phyloP scores from a whole-genome alignment of 2,329 filamentous ascomycete species.

The Geosmithia flava region DNA sequence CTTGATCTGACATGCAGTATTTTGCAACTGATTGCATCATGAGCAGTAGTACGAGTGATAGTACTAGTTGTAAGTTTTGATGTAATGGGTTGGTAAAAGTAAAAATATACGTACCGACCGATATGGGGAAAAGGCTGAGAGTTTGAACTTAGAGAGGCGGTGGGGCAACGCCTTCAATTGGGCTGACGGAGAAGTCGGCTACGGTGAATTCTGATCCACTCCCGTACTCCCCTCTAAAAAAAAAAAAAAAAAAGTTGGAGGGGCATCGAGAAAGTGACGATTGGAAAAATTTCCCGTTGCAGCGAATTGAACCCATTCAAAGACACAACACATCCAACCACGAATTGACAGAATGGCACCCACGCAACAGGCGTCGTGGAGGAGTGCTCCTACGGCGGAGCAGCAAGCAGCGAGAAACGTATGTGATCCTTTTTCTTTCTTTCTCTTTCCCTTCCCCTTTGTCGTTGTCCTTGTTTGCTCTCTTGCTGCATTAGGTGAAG shows the following conservation, averaged over 20 bases:
- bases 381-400: slow-evolving; percentile 30
- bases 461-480: neutral
- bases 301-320: neutral
- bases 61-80: too few species aligned
- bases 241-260: slow-evolving; percentile 10
- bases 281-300: slow-evolving; percentile 12
- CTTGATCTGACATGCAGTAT: too few species aligned
- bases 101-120: too few species aligned
- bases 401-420: slow-evolving; percentile 53
- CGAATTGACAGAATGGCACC: slow-evolving; percentile 14
- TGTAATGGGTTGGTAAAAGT: too few species aligned
- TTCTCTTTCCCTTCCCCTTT: neutral
- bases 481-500: neutral
- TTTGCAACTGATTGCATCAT: too few species aligned
- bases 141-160: too few species aligned
- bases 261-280: slow-evolving; percentile 10
- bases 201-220: too few species aligned
- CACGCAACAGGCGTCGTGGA: slow-evolving; percentile 19
- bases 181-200: neutral
- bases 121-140: too few species aligned
- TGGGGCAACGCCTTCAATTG: too few species aligned
- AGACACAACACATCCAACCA: neutral
- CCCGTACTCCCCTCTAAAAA: too few species aligned
- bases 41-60: too few species aligned
- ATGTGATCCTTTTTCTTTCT: slow-evolving; percentile 7